Evolutionary conservation across 208 protist species (phyloP), one percentile per base, ranked within the genome.

Genomic region (Crithidia mellificae): DNA sequence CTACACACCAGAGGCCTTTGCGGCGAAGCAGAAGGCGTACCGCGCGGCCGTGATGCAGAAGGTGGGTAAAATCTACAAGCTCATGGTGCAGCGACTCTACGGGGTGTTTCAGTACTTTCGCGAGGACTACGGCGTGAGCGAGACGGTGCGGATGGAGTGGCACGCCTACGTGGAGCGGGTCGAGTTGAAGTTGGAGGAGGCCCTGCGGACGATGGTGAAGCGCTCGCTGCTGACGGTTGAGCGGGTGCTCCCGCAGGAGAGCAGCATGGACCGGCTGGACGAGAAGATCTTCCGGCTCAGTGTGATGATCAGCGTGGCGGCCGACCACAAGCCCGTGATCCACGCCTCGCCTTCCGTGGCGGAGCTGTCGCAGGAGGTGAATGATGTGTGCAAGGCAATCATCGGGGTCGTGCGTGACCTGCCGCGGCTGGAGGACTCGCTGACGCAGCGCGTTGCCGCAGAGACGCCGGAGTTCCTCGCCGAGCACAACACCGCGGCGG

Each of bases 141-240:
- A 85, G 11, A 77, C 78, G 29, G 88, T 98, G 62, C 96, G 92
- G 17, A 15, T 20, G 14, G 90, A 98, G 78, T 99, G 97, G 98
- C 85, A 92, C 63, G 64, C 62, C n/a, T 94, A 94, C 72, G 80
- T 99, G 24, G 80, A 93, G 51, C 83, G 84, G 59, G 83, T 98
- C 32, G 98, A 99, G 82, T 68, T 89, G 44, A 88, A 91, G 49
- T 78, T 99, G 56, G 94, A 98, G 83, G 90, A 98, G 34, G 92
- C 97, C 27, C 90, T 99, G 43, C 83, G 92, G 38, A 87, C 80
- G 53, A 98, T 97, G 79, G 96, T 99, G 49, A 97, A 97, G 77
- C 82, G 87, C n/a, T 98, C 95, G 5, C 71, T 99, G 54, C 80
- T 91, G 20, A 86, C 94, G 27, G 74, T 99, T 27, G 90, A 96